Evolutionary conservation across 1,284 basidiomycete species (phyloP).

Genomic region (Fomes fomentarius): DNA sequence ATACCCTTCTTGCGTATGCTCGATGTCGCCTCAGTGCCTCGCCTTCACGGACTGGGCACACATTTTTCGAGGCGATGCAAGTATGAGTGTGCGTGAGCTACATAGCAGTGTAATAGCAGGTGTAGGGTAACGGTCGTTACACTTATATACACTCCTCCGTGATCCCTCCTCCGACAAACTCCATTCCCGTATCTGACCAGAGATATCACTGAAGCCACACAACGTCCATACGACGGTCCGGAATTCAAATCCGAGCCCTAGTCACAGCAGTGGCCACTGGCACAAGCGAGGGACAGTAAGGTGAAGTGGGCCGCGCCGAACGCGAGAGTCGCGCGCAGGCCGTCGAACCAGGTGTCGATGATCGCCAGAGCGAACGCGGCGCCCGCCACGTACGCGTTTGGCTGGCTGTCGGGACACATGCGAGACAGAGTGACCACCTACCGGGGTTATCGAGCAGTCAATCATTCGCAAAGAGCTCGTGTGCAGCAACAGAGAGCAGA

Average conservation of each 20-base stretch:
- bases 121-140: background rate
- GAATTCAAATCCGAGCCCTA: background rate
- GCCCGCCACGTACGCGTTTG: conserved; percentile 21
- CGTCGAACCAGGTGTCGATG: conserved; percentile 50
- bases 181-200: background rate
- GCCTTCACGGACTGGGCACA: background rate
- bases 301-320: conserved; percentile 44
- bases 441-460: background rate
- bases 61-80: background rate
- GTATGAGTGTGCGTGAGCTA: background rate
- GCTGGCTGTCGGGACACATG: conserved; percentile 33
- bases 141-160: background rate
- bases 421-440: conserved; percentile 39
- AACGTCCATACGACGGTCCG: no score
- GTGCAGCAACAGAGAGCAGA: background rate
- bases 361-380: conserved; percentile 43
- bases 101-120: background rate
- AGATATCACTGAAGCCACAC: background rate
- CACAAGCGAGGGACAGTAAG: conserved; percentile 27
- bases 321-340: conserved; percentile 38
- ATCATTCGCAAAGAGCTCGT: background rate
- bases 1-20: background rate
- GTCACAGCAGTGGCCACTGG: conserved; percentile 9
- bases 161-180: no score
- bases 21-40: no score